Evolutionary conservation across 805 yeast species (phyloP).

Genomic region (Suhomyces pyralidae): DNA sequence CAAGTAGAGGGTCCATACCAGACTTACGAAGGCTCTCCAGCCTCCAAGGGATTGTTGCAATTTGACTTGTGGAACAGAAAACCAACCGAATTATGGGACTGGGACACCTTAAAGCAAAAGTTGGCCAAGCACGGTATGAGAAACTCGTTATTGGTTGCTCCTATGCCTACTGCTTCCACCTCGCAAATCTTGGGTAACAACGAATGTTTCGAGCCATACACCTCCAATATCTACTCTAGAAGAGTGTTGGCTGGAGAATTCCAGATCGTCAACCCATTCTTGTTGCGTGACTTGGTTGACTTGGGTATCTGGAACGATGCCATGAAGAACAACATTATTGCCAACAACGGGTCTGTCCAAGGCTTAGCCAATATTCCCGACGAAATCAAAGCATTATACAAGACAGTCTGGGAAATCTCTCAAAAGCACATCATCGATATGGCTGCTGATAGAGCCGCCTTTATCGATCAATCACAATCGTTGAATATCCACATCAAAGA

Average conservation of each 20-base stretch:
- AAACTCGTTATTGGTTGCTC: slow-evolving; percentile 85
- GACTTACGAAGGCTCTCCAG: slow-evolving; percentile 81
- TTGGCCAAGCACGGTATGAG: slow-evolving; percentile 68
- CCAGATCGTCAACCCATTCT: slow-evolving; percentile 86
- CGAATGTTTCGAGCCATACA: slow-evolving; percentile 95
- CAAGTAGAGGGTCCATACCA: slow-evolving; percentile 63
- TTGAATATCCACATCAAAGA: slow-evolving; percentile 38
- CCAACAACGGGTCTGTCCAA: slow-evolving; percentile 84
- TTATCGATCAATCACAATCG: slow-evolving; percentile 54
- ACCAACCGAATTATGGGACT: slow-evolving; percentile 83
- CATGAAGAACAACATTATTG: slow-evolving; percentile 73
- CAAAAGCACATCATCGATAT: slow-evolving; percentile 82
- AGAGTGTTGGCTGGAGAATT: slow-evolving; percentile 92
- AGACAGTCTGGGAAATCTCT: slow-evolving; percentile 95
- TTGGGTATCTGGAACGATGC: slow-evolving; percentile 80
- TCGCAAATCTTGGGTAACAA: slow-evolving; percentile 92
- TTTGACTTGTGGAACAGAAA: slow-evolving; percentile 82
- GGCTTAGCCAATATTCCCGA: slow-evolving; percentile 68
- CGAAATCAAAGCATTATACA: slow-evolving; percentile 73
- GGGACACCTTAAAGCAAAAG: slow-evolving; percentile 67
- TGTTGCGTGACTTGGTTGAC: slow-evolving; percentile 76
- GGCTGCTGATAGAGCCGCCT: slow-evolving; percentile 77
- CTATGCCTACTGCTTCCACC: slow-evolving; percentile 98
- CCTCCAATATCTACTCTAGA: slow-evolving; percentile 88
- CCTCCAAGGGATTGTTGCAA: slow-evolving; percentile 80